A percentile compares a stretch with the other conserved stretches of the same genome.
Evolutionary conservation across 2,329 filamentous ascomycete species (phyloP).

Genomic region (Cladophialophora carrionii): DNA sequence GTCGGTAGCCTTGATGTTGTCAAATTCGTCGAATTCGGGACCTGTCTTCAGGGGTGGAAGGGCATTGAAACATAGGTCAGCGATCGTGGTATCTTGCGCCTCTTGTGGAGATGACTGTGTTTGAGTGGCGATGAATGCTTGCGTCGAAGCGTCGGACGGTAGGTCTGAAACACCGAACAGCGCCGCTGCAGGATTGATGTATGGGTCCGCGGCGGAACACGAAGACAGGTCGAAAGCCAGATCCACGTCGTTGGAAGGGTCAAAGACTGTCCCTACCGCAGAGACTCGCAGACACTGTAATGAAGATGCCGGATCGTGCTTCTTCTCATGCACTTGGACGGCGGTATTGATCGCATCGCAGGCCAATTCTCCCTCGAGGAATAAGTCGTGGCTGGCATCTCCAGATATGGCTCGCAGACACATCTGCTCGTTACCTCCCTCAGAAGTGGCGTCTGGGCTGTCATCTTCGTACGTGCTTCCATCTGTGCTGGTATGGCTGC

Average conservation of each 20-base stretch:
- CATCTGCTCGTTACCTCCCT: background rate
- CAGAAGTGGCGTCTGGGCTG: background rate
- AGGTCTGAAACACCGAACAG: background rate
- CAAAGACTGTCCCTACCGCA: background rate
- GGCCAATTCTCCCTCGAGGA: background rate
- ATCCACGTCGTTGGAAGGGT: background rate
- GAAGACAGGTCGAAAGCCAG: background rate
- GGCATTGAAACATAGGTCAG: background rate
- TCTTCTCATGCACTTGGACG: background rate
- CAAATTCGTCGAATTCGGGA: slow-evolving; percentile 6
- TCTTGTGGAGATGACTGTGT: background rate
- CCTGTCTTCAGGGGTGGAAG: background rate
- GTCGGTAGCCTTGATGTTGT: background rate
- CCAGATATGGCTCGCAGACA: background rate
- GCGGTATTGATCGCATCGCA: background rate
- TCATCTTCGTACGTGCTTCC: background rate
- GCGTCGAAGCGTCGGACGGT: background rate
- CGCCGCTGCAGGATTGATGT: background rate
- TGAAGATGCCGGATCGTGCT: background rate
- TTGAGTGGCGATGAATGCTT: background rate
- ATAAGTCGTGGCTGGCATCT: background rate
- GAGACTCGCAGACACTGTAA: background rate
- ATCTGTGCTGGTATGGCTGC: background rate
- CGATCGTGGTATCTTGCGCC: background rate
- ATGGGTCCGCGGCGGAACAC: background rate